These are phyloP conservation scores for Fusarium abutilonis DNA, from an alignment of 2,329 filamentous ascomycete species.

Conservation along the genomic window DNA sequence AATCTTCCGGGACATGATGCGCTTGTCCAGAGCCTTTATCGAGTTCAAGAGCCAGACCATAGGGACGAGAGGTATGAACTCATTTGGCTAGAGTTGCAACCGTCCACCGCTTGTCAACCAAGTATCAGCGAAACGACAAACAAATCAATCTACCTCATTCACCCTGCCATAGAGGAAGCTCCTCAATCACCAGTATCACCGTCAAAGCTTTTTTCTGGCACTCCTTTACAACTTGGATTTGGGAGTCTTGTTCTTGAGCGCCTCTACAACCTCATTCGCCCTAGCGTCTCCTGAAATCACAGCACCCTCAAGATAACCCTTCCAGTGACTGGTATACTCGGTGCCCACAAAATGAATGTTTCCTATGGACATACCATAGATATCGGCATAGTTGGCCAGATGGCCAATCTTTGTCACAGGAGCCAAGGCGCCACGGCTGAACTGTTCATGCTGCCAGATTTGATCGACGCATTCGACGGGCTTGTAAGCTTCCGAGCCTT, in stretches of 20 bases:
- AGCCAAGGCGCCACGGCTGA: slow-evolving; percentile 49
- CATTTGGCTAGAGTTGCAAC: background rate
- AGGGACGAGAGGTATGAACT: background rate
- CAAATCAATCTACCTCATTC: background rate
- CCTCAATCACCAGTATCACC: slow-evolving; percentile 12
- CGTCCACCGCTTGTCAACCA: background rate
- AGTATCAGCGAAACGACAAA: too few relatives aligned
- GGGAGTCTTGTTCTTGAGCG: slow-evolving; percentile 13
- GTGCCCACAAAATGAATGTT: slow-evolving; percentile 62
- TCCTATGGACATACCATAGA: slow-evolving; percentile 49
- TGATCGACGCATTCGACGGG: slow-evolving; percentile 49
- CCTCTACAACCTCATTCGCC: slow-evolving; percentile 53
- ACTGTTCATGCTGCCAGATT: slow-evolving; percentile 49
- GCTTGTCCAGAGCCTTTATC: background rate
- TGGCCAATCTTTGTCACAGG: slow-evolving; percentile 49
- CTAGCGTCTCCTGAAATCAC: slow-evolving; percentile 56
- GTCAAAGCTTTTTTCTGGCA: background rate
- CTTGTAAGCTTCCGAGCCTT: slow-evolving; percentile 33
- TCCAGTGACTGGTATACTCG: slow-evolving; percentile 59
- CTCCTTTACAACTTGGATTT: slow-evolving; percentile 16
- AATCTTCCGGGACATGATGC: background rate
- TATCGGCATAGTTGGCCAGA: slow-evolving; percentile 41
- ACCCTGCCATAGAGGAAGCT: slow-evolving; percentile 13
- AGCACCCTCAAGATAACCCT: slow-evolving; percentile 63
- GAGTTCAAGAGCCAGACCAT: too few relatives aligned